Conservation (phyloP, 1,284 basidiomycete species). For the Wolfiporia cocos region DNA sequence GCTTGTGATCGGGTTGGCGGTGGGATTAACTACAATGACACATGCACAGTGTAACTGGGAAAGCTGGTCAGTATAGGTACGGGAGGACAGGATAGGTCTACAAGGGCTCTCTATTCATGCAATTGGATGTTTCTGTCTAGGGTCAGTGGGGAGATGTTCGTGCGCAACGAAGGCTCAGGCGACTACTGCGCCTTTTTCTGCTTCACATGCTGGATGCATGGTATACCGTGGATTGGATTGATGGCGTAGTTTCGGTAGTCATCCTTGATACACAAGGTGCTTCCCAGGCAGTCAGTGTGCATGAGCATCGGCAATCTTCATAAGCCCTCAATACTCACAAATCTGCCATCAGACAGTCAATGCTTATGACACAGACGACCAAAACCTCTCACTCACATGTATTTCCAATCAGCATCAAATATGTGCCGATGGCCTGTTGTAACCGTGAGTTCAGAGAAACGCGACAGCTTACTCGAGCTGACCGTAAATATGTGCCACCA, state of each 20-base stretch:
- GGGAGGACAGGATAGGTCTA: no score
- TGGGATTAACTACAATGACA: no score
- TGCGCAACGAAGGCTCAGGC: no score
- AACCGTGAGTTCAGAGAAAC: neutral
- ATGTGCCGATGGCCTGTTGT: constrained; percentile 46
- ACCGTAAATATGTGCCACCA: constrained; percentile 74
- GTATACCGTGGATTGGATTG: constrained; percentile 35
- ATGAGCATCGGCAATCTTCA: no score
- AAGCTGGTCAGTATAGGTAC: no score
- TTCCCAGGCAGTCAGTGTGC: no score
- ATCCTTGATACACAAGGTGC: constrained; percentile 55
- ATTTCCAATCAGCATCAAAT: constrained; percentile 55
- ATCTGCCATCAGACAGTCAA: constrained; percentile 26
- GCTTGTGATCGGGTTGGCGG: no score
- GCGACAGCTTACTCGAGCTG: constrained; percentile 10
- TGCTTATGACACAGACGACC: neutral
- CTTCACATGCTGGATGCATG: constrained; percentile 25
- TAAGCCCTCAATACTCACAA: no score
- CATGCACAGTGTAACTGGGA: no score
- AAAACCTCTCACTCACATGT: constrained; percentile 41
- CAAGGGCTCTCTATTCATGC: no score
- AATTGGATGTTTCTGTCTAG: no score
- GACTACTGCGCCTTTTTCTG: constrained; percentile 16
- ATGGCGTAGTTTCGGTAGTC: constrained; percentile 43
- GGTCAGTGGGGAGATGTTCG: no score